These are phyloP conservation scores for Nannochloropsis oceanica DNA, from an alignment of 108 stramenopile genomes.

Conservation along the genomic window DNA sequence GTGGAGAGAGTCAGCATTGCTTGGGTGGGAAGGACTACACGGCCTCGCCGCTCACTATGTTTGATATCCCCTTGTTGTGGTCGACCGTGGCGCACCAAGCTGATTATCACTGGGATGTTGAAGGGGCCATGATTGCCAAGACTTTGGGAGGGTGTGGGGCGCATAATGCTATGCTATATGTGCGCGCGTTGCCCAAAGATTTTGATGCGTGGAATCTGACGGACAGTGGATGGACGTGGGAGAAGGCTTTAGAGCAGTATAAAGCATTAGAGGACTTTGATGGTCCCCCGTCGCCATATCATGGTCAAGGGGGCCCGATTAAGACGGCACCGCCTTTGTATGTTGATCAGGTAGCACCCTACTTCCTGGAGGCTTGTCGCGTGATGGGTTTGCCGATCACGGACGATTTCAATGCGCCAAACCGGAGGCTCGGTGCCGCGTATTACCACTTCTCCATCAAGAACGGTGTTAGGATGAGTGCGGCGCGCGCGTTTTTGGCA, in stretches of 20 bases:
- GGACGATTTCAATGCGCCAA: slow-evolving; percentile 27
- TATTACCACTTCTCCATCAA: slow-evolving; percentile 22
- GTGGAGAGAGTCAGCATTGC: slow-evolving; percentile 16
- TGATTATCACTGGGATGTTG: slow-evolving; percentile 24
- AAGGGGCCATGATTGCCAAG: slow-evolving; percentile 24
- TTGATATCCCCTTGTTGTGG: slow-evolving; percentile 32
- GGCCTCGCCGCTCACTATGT: slow-evolving; percentile 18
- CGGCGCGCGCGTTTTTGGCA: slow-evolving; percentile 16
- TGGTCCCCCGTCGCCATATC: background rate
- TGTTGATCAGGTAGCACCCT: slow-evolving; percentile 6
- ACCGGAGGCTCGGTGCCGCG: slow-evolving; percentile 14
- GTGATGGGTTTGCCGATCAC: background rate
- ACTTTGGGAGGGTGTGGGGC: slow-evolving; percentile 31
- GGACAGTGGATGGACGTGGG: slow-evolving; percentile 6
- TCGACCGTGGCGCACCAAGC: slow-evolving; percentile 4
- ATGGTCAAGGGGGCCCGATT: slow-evolving; percentile 14
- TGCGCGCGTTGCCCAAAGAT: slow-evolving; percentile 20
- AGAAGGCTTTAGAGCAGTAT: slow-evolving; percentile 2
- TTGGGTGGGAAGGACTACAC: slow-evolving; percentile 18
- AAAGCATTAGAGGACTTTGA: slow-evolving; percentile 11
- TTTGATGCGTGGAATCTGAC: slow-evolving; percentile 24
- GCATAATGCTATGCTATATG: slow-evolving; percentile 37
- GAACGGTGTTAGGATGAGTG: slow-evolving; percentile 23
- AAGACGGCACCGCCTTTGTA: slow-evolving; percentile 3
- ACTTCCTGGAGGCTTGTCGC: slow-evolving; percentile 10